These are phyloP conservation scores for Murraya paniculata DNA, from an alignment of 345 rosid species.

Conservation along the genomic window DNA sequence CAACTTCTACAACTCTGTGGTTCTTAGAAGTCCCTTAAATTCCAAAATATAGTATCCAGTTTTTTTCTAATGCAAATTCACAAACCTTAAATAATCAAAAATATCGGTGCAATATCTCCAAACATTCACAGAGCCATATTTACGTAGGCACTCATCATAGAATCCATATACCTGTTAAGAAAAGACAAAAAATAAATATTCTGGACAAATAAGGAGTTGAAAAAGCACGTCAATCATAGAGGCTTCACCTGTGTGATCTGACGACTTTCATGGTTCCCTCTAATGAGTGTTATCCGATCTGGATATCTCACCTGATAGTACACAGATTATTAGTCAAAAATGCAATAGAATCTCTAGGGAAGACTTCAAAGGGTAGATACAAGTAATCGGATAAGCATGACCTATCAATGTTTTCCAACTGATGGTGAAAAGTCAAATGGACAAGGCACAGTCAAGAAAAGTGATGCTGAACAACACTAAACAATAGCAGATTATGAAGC, in stretches of 20 bases:
- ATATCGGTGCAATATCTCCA: constrained; percentile 99
- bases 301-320: constrained; percentile 86
- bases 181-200: constrained; percentile 18
- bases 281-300: constrained; percentile 87
- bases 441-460: not conserved
- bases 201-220: constrained; percentile 7
- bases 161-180: constrained; percentile 85
- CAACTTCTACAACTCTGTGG: not conserved
- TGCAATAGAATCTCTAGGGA: not conserved
- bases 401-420: not conserved
- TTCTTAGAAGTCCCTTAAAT: not conserved
- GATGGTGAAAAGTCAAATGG: not conserved
- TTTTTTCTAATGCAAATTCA: constrained; percentile 2
- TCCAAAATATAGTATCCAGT: constrained; percentile 1
- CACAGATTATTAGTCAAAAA: constrained; percentile 21
- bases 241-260: constrained; percentile 88
- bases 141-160: constrained; percentile 95
- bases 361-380: not conserved
- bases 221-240: constrained; percentile 16
- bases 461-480: not conserved
- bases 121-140: constrained; percentile 93
- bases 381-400: not conserved
- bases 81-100: constrained; percentile 93
- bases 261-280: constrained; percentile 98
- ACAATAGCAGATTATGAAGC: not conserved